Evolutionary conservation across 1,139 yeast genomes (phyloP), one percentile per base, ranked within the genome.

Genomic region (Lodderomyces margitis): DNA sequence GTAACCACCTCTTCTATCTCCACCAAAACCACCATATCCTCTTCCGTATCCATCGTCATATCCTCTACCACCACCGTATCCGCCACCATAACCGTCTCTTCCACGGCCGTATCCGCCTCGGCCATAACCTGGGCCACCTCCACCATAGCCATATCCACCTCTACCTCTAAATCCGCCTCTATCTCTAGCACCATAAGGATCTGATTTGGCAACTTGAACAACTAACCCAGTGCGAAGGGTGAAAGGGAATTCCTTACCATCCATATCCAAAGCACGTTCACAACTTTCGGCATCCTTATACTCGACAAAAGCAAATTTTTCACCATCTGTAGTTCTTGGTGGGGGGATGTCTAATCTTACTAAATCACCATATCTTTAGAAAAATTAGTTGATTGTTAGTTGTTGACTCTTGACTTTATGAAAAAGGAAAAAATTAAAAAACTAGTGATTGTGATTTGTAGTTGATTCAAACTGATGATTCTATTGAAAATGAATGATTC

Each of bases 291-390:
- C 59, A 44, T 70, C 75, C 53, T 78, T 76, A 56, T 74, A 83
- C 56, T 83, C 87, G 25, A 83, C 87, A 61, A 83, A 83, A n/a
- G 88, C 89, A 54, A 74, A 83, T 51, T 82, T 81, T 52, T 79
- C 73, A 37, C 83, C 81, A 47, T 78, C 81, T 44, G 77, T 76
- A 21, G 78, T 70, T 60, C 83, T 74, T 44, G 87, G 83, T 41
- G 87, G 87, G 28, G 87, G 84, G 44, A 83, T 80, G 52, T 80
- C 87, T 46, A 83, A 78, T 59, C 87, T 74, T 42, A 80, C 79
- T 40, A 83, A 65, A 50, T 76, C 77, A 37, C 89, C 89, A 52
- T 60, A 80, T 58, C 86, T 80, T 51, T 34, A 19, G 3, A 28
- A 31, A 34, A 37, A 34, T 21, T 12, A 17, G 4, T 20, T 21